Evolutionary conservation across 768 basidiomycete genomes (phyloP).

Genomic region (Auriscalpium orientale): DNA sequence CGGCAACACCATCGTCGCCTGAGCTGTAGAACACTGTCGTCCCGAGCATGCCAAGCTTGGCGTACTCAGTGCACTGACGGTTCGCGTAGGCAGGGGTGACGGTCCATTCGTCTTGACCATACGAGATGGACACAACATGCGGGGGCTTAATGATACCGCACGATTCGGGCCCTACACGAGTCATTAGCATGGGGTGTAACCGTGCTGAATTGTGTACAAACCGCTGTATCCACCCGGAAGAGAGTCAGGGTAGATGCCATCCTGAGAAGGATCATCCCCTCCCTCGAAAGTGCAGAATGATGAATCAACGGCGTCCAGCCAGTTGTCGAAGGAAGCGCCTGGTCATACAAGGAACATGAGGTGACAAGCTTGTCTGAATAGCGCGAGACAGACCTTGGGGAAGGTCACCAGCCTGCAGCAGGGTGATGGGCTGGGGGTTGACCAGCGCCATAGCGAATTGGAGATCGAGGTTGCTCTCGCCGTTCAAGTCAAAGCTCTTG

Average conservation of each 20-base stretch:
- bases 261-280: slow-evolving; percentile 15
- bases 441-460: slow-evolving; percentile 57
- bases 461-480: slow-evolving; percentile 67
- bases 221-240: slow-evolving; percentile 32
- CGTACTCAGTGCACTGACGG: slow-evolving; percentile 40
- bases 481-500: slow-evolving; percentile 40
- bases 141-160: slow-evolving; percentile 31
- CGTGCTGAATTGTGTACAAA: slow-evolving; percentile 3
- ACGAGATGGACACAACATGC: slow-evolving; percentile 35
- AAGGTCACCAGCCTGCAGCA: neutral
- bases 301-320: slow-evolving; percentile 13
- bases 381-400: neutral
- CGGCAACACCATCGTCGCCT: slow-evolving; percentile 40
- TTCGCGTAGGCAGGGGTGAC: slow-evolving; percentile 29
- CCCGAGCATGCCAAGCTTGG: slow-evolving; percentile 36
- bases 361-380: neutral
- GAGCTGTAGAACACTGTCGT: slow-evolving; percentile 36
- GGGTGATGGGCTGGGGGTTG: slow-evolving; percentile 18
- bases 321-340: slow-evolving; percentile 11
- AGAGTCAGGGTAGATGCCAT: slow-evolving; percentile 37
- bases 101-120: slow-evolving; percentile 30
- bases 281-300: slow-evolving; percentile 9
- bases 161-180: slow-evolving; percentile 20
- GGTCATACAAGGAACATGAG: neutral
- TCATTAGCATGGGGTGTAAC: neutral